phyloP scores from a whole-genome alignment of 495 filamentous ascomycete genomes.

The Neurospora intermedia region DNA sequence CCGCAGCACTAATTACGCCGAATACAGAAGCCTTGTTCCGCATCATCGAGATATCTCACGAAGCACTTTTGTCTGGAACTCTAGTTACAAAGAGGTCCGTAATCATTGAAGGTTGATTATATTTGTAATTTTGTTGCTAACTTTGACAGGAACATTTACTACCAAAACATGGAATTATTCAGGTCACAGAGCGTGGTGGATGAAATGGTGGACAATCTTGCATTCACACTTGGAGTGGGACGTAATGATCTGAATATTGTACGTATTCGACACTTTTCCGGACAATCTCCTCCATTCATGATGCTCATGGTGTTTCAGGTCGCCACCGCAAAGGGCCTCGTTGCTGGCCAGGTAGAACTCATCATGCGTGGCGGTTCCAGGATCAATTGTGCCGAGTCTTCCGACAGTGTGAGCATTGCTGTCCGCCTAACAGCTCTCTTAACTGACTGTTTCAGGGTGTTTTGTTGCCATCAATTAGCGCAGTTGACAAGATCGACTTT shows the following conservation, averaged over 20 bases:
- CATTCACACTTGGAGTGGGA: constrained; percentile 59
- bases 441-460: constrained; percentile 40
- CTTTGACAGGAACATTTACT: constrained; percentile 73
- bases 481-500: constrained; percentile 45
- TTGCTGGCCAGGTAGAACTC: constrained; percentile 21
- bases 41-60: constrained; percentile 60
- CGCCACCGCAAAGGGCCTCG: constrained; percentile 43
- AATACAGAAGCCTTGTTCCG: constrained; percentile 41
- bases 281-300: neutral
- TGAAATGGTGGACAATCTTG: constrained; percentile 70
- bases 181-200: constrained; percentile 66
- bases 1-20: neutral
- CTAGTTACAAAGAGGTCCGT: constrained; percentile 69
- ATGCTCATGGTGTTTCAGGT: constrained; percentile 27
- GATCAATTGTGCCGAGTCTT: constrained; percentile 19
- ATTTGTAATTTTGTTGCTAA: neutral
- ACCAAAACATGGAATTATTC: constrained; percentile 74
- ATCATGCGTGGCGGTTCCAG: constrained; percentile 14
- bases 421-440: neutral
- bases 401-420: constrained; percentile 14
- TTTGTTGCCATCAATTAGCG: constrained; percentile 51
- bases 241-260: constrained; percentile 58
- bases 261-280: constrained; percentile 5
- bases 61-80: constrained; percentile 49
- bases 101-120: neutral